Conservation (phyloP, 768 basidiomycete genomes). For the Cystobasidium onofrii region DNA sequence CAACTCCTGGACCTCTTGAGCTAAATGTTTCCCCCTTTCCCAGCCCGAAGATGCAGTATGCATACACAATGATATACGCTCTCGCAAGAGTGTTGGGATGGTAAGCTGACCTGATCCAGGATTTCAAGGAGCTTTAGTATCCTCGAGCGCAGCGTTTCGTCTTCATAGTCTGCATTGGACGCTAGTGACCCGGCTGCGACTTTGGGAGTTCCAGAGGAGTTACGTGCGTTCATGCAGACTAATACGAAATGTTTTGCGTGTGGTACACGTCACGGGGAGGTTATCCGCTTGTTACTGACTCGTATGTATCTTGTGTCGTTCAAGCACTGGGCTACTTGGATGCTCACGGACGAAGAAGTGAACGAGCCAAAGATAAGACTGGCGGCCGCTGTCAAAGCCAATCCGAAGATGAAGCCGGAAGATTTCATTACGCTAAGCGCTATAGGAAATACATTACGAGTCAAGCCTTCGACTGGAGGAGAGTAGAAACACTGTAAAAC, state of each 20-base stretch:
- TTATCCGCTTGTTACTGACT: not conserved
- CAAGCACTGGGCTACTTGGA: constrained; percentile 3
- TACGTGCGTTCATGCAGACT: too few relatives aligned
- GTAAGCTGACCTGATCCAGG: not conserved
- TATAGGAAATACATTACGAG: constrained; percentile 7
- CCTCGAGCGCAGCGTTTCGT: not conserved
- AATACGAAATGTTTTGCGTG: too few relatives aligned
- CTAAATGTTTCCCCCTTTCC: too few relatives aligned
- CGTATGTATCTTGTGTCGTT: not conserved
- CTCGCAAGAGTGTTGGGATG: constrained; percentile 59
- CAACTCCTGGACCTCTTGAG: too few relatives aligned
- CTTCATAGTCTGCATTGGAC: not conserved
- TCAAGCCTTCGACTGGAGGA: not conserved
- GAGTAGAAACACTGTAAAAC: not conserved
- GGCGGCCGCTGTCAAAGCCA: not conserved
- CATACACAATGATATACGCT: constrained; percentile 58
- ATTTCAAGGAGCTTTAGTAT: not conserved
- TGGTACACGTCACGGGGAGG: too few relatives aligned
- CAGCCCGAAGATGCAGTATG: constrained; percentile 52
- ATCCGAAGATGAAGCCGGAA: not conserved
- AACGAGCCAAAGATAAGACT: constrained; percentile 8
- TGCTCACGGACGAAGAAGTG: constrained; percentile 7
- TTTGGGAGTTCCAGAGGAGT: too few relatives aligned
- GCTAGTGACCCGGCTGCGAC: not conserved
- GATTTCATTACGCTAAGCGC: not conserved